A percentile compares a stretch with the other conserved stretches of the same genome.
These are phyloP conservation scores for Pestalotiopsis sp. DNA, from an alignment of 2,329 filamentous ascomycete genomes.

Conservation along the genomic window DNA sequence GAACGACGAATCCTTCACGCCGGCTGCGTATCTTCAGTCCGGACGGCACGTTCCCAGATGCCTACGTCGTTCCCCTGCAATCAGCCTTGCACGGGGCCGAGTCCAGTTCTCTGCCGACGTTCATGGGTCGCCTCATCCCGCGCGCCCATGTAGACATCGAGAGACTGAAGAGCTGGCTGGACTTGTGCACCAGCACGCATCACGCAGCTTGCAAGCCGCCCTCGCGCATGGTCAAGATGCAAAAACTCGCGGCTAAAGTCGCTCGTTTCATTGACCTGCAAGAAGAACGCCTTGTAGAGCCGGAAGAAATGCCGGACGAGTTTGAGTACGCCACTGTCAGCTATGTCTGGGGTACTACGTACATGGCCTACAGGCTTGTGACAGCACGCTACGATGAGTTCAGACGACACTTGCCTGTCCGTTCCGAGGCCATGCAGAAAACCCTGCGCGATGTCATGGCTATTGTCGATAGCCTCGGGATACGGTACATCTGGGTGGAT, in stretches of 20 bases:
- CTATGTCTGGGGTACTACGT: background rate
- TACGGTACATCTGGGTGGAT: background rate
- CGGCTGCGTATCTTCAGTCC: background rate
- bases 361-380: background rate
- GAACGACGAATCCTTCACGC: background rate
- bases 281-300: background rate
- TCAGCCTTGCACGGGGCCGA: background rate
- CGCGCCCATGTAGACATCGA: background rate
- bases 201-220: background rate
- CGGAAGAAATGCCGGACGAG: background rate
- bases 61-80: background rate
- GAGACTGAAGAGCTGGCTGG: background rate
- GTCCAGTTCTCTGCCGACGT: background rate
- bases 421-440: background rate
- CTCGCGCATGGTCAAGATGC: slow-evolving; percentile 19
- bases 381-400: background rate
- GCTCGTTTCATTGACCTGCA: background rate
- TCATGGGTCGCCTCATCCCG: background rate
- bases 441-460: background rate
- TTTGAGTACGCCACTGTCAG: background rate
- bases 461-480: background rate
- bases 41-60: background rate
- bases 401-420: background rate
- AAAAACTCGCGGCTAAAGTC: background rate
- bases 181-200: background rate